Base-by-base conservation (phyloP, 306 rosid genomes). In the Astragalus membranaceus region DNA sequence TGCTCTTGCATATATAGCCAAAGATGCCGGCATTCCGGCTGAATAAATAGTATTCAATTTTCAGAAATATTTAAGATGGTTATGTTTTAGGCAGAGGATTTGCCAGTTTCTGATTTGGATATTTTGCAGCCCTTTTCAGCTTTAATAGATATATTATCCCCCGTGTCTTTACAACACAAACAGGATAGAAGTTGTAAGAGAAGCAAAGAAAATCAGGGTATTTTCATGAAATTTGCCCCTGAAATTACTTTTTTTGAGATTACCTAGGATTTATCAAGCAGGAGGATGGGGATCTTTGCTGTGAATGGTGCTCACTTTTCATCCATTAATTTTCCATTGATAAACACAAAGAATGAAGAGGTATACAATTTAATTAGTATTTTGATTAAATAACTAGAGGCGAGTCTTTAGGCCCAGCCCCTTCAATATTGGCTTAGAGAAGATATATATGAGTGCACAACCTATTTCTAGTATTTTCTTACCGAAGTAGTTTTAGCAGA, bases 261-360 rank as follows among this genome's bases (percentile, higher is more conserved):
- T 80, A 73, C 78, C 79, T 85, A 83, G 92, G 96, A 50, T 82
- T 80, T 79, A 73, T 78, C 82, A 42, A 69, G 83, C 77, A 76
- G 77, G 80, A 85, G 80, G 81, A 79, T 55, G 70, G 82, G 75
- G 77, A 70, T 76, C 70, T 79, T 85, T 79, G 62, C 88, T 55
- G 54, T 76, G 72, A 70, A 69, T 67, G 76, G 75, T 77, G 91
- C 73, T 72, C 76, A 65, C 35, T 51, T 70, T 75, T 68, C 89
- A 41, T 74, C 88, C 72, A 30, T 82, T 85, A 78, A 77, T 78
- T 69, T 78, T 80, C 87, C 91, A 78, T 71, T 88, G 92, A 76
- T 91, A 83, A 85, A 77, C 70, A 73, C 67, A 73, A 52, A 70
- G 68, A 72, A 84, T 48, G 77, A 70, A 78, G 89, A 88, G 96